phyloP scores from a whole-genome alignment of 306 rosid species.

The Lablab purpureus region DNA sequence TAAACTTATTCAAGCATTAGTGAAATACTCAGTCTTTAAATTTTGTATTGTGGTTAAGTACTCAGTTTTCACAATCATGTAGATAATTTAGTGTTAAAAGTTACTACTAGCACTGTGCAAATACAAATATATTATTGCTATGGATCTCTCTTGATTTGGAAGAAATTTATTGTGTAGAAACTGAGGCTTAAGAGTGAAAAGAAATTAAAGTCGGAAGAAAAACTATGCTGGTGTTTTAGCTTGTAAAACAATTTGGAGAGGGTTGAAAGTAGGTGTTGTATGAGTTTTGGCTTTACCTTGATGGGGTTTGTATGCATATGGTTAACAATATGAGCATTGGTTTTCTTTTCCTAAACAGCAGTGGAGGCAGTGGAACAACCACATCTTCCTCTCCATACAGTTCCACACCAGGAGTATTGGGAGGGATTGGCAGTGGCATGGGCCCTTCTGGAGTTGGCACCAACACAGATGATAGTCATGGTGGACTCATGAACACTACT shows the following conservation, averaged over 20 bases:
- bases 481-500: constrained; percentile 38
- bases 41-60: no score
- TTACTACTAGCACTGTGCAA: no score
- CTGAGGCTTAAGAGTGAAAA: no score
- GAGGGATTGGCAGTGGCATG: constrained; percentile 67
- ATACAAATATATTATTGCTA: no score
- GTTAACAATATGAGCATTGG: neutral
- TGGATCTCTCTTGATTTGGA: no score
- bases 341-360: constrained; percentile 39
- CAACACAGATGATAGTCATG: constrained; percentile 61
- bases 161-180: no score
- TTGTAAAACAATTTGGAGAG: neutral
- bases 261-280: neutral
- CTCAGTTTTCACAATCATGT: no score
- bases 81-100: no score
- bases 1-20: no score
- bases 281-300: neutral
- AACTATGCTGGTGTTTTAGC: neutral
- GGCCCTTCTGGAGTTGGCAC: constrained; percentile 70
- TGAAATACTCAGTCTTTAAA: no score
- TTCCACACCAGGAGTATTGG: constrained; percentile 57
- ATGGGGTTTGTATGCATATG: neutral
- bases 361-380: constrained; percentile 41
- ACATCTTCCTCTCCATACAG: constrained; percentile 41
- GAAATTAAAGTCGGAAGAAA: no score